Evolutionary conservation across 78 protist genomes (phyloP).

Genomic region (Dictyostelium capitatum): DNA sequence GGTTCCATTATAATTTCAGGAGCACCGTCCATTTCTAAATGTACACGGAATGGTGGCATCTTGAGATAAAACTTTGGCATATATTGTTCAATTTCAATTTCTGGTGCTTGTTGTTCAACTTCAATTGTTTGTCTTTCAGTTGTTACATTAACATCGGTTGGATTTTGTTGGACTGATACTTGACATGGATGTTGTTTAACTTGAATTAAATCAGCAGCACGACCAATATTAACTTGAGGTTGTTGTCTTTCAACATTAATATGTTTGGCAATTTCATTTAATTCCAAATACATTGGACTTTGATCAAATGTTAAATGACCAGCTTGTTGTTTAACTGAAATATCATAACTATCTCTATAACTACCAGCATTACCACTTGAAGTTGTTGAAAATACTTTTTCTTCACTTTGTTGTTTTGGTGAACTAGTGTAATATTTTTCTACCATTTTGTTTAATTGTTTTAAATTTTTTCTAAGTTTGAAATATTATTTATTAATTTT

Average conservation of each 20-base stretch:
- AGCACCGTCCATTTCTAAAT: conserved; percentile 77
- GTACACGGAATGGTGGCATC: conserved; percentile 75
- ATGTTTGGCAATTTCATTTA: conserved; percentile 14
- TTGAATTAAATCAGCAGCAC: conserved; percentile 46
- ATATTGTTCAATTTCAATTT: conserved; percentile 67
- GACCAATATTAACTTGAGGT: conserved; percentile 67
- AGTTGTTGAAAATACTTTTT: background rate
- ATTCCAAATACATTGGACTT: background rate
- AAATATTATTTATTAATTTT: background rate
- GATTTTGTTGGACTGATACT: background rate
- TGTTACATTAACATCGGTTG: conserved; percentile 43
- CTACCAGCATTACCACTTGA: background rate
- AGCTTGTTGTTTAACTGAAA: conserved; percentile 49
- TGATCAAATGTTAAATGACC: conserved; percentile 51
- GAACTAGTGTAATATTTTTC: conserved; percentile 27
- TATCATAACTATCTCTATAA: conserved; percentile 31
- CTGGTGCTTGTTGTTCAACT: conserved; percentile 62
- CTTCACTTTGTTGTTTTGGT: conserved; percentile 18
- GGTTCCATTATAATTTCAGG: conserved; percentile 74
- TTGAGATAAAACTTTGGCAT: conserved; percentile 62
- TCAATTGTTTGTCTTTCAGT: conserved; percentile 24
- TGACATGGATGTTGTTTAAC: conserved; percentile 57
- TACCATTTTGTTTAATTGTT: conserved; percentile 3
- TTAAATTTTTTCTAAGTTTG: background rate
- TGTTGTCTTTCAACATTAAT: conserved; percentile 47